phyloP scores from a whole-genome alignment of 306 rosid species.

The Vigna reflexopilosa region DNA sequence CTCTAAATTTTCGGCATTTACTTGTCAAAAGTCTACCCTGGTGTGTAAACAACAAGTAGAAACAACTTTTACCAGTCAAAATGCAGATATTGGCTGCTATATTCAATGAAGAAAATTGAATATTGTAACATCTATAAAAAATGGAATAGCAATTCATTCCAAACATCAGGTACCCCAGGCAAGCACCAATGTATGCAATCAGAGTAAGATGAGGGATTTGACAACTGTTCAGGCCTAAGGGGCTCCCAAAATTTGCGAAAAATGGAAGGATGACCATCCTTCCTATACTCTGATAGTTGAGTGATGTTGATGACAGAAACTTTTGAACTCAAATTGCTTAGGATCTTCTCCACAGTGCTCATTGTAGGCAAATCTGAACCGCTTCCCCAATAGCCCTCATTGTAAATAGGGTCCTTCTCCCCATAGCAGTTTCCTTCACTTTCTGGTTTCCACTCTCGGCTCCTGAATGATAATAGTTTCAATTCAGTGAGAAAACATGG shows the following conservation, averaged over 20 bases:
- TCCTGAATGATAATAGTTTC: slow-evolving; percentile 63
- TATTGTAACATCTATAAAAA: slow-evolving; percentile 46
- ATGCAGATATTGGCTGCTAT: slow-evolving; percentile 19
- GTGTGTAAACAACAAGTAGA: neutral
- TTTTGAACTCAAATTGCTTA: slow-evolving; percentile 66
- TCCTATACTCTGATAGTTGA: slow-evolving; percentile 90
- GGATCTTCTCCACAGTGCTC: slow-evolving; percentile 69
- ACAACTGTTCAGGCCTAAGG: slow-evolving; percentile 67
- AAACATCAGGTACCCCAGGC: slow-evolving; percentile 94
- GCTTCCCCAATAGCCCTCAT: slow-evolving; percentile 92
- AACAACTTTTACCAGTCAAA: slow-evolving; percentile 29
- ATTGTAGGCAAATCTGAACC: slow-evolving; percentile 90
- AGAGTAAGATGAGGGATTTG: slow-evolving; percentile 84
- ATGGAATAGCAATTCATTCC: slow-evolving; percentile 94
- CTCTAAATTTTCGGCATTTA: slow-evolving; percentile 14
- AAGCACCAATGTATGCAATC: slow-evolving; percentile 99
- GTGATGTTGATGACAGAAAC: slow-evolving; percentile 85
- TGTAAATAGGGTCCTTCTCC: slow-evolving; percentile 68
- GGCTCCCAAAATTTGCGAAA: slow-evolving; percentile 96
- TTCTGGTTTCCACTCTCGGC: slow-evolving; percentile 78
- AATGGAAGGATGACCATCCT: slow-evolving; percentile 94
- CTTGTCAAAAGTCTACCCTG: neutral
- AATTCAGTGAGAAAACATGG: slow-evolving; percentile 26
- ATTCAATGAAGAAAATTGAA: slow-evolving; percentile 24
- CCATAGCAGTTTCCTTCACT: slow-evolving; percentile 84